These are phyloP conservation scores for Phialophora macrospora DNA, from an alignment of 2,329 filamentous ascomycete species.

Conservation along the genomic window DNA sequence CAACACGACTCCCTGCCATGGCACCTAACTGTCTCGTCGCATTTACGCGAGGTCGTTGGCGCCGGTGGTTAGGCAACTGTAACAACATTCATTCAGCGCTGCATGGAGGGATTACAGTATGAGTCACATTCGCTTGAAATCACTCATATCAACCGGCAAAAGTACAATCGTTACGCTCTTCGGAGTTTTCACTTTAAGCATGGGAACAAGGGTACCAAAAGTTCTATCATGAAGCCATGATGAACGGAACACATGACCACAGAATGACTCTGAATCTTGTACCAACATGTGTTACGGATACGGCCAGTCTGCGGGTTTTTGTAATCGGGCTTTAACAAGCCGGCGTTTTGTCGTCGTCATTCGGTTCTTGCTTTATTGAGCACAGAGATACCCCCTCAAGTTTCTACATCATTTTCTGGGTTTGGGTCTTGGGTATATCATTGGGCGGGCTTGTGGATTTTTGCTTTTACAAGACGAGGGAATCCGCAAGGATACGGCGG, in stretches of 20 bases:
- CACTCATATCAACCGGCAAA: slow-evolving; percentile 7
- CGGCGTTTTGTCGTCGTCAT: slow-evolving; percentile 7
- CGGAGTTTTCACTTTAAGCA: slow-evolving; percentile 19
- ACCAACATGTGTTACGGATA: slow-evolving; percentile 18
- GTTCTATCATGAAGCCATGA: slow-evolving; percentile 27
- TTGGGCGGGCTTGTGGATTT: not conserved
- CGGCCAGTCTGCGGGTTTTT: slow-evolving; percentile 12
- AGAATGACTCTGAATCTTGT: slow-evolving; percentile 25
- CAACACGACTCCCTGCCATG: slow-evolving; percentile 11
- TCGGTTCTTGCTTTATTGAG: slow-evolving; percentile 11
- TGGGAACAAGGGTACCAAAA: slow-evolving; percentile 18
- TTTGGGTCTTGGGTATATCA: not conserved
- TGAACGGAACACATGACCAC: slow-evolving; percentile 23
- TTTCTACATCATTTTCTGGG: not conserved
- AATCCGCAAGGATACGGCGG: slow-evolving; percentile 1
- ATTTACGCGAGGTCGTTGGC: slow-evolving; percentile 12
- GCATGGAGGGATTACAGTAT: slow-evolving; percentile 18
- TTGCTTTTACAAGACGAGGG: not conserved
- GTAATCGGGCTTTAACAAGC: not conserved
- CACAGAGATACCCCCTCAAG: slow-evolving; percentile 22
- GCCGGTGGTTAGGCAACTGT: slow-evolving; percentile 25
- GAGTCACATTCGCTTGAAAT: slow-evolving; percentile 26
- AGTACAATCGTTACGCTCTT: slow-evolving; percentile 15
- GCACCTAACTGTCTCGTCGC: not conserved
- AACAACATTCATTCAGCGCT: slow-evolving; percentile 25